Percentiles rank a stretch among this genome's conserved stretches.
Conservation (phyloP, 208 protist genomes). For the Trypanosomatidae sp. region DNA sequence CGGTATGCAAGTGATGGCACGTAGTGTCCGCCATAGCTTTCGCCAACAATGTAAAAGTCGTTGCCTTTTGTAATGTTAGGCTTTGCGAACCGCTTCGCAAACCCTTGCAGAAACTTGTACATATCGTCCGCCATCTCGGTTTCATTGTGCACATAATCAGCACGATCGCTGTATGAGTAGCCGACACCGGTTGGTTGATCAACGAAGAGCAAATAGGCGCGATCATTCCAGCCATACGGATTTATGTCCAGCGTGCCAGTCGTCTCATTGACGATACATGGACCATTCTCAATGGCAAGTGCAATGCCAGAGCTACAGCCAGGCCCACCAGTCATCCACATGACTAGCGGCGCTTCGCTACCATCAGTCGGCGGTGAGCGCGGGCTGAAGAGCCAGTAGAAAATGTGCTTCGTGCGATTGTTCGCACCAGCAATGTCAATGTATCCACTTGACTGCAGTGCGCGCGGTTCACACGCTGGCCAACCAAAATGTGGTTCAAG, state of each 20-base stretch:
- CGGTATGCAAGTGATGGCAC: conserved; percentile 27
- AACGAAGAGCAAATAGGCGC: conserved; percentile 82
- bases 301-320: conserved; percentile 71
- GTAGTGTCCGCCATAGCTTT: conserved; percentile 81
- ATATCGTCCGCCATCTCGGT: conserved; percentile 72
- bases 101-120: conserved; percentile 69
- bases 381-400: conserved; percentile 86
- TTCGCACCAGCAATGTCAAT: conserved; percentile 38
- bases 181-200: conserved; percentile 85
- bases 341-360: conserved; percentile 32
- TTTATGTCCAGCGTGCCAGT: conserved; percentile 33
- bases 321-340: conserved; percentile 88
- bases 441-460: conserved; percentile 64
- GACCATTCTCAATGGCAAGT: conserved; percentile 64
- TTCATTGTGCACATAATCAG: conserved; percentile 57
- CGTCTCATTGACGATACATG: conserved; percentile 51
- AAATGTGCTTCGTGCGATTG: conserved; percentile 42
- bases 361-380: conserved; percentile 22
- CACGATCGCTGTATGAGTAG: conserved; percentile 51
- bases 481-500: conserved; percentile 10
- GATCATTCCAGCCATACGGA: conserved; percentile 63
- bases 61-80: conserved; percentile 36
- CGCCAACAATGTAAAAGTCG: conserved; percentile 70
- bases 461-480: conserved; percentile 19
- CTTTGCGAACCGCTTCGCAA: conserved; percentile 27